phyloP scores from a whole-genome alignment of 345 rosid genomes.

The Citrus trifoliata region DNA sequence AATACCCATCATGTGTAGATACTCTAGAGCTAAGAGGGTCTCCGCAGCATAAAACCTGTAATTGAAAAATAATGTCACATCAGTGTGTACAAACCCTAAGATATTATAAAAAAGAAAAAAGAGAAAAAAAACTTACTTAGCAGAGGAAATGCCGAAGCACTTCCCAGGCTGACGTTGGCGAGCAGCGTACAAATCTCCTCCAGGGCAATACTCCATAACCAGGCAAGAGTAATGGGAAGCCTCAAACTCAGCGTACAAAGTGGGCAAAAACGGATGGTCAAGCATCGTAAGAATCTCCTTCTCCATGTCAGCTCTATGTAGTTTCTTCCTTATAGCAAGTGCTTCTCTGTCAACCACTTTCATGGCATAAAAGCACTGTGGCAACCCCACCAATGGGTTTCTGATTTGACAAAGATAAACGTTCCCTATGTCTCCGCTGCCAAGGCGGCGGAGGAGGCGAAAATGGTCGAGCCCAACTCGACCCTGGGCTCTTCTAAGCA shows the following conservation, averaged over 20 bases:
- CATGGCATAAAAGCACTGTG: constrained; percentile 72
- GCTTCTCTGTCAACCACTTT: constrained; percentile 95
- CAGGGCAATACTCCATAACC: constrained; percentile 91
- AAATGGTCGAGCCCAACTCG: constrained; percentile 84
- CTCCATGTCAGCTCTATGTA: constrained; percentile 89
- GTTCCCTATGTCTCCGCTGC: constrained; percentile 90
- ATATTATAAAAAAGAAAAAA: too few species aligned
- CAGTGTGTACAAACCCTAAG: too few species aligned
- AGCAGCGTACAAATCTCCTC: constrained; percentile 84
- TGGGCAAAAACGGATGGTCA: constrained; percentile 91
- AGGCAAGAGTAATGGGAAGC: constrained; percentile 94
- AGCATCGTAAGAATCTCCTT: constrained; percentile 81
- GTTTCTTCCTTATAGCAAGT: constrained; percentile 76
- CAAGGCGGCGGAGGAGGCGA: constrained; percentile 69
- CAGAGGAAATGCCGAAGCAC: constrained; percentile 64
- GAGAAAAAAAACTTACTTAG: constrained; percentile 45
- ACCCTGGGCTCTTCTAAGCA: constrained; percentile 49
- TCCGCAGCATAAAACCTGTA: constrained; percentile 75
- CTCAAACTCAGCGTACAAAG: constrained; percentile 80
- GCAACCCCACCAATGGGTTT: constrained; percentile 51
- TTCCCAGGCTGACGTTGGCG: constrained; percentile 69
- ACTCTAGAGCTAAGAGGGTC: constrained; percentile 61
- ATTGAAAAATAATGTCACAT: too few species aligned
- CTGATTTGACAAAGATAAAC: constrained; percentile 93
- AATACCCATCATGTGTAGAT: constrained; percentile 81